Conservation (phyloP, 805 yeast genomes). For the Yamadazyma philogaea region DNA sequence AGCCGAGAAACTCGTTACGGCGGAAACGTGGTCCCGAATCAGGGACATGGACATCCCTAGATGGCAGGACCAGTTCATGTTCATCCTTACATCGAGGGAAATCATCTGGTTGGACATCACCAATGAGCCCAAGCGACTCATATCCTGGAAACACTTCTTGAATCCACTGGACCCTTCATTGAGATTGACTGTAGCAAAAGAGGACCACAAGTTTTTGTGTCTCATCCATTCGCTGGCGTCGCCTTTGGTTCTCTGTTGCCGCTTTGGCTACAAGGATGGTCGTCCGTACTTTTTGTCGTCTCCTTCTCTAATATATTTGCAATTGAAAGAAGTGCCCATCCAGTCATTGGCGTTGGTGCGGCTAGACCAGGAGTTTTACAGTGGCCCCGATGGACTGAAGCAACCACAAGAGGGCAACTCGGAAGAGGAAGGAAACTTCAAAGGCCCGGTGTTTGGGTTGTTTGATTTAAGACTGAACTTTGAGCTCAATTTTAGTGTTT, state of each 20-base stretch:
- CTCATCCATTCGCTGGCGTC: conserved; percentile 25
- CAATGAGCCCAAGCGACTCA: conserved; percentile 35
- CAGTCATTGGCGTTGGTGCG: conserved; percentile 7
- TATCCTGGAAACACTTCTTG: conserved; percentile 74
- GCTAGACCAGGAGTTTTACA: conserved; percentile 4
- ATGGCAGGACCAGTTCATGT: conserved; percentile 28
- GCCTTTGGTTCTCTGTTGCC: conserved; percentile 30
- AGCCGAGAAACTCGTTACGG: conserved; percentile 37
- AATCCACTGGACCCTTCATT: conserved; percentile 54
- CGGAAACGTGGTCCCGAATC: conserved; percentile 53
- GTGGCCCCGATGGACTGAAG: background rate
- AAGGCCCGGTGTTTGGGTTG: conserved; percentile 5
- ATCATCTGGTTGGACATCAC: conserved; percentile 47
- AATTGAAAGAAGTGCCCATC: conserved; percentile 12
- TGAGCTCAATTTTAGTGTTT: conserved; percentile 6
- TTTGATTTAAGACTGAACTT: conserved; percentile 12
- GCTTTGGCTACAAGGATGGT: conserved; percentile 27
- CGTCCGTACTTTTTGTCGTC: conserved; percentile 24
- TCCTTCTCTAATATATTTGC: conserved; percentile 12
- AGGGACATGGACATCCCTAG: conserved; percentile 34
- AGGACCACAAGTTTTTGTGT: conserved; percentile 22
- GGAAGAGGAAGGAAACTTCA: background rate
- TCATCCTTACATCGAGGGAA: conserved; percentile 66
- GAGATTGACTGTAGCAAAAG: conserved; percentile 30
- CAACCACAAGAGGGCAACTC: background rate